Evolutionary conservation across 2,329 filamentous ascomycete genomes (phyloP), one percentile per base, ranked within the genome.

Genomic region (Penicillium sclerotigenum): DNA sequence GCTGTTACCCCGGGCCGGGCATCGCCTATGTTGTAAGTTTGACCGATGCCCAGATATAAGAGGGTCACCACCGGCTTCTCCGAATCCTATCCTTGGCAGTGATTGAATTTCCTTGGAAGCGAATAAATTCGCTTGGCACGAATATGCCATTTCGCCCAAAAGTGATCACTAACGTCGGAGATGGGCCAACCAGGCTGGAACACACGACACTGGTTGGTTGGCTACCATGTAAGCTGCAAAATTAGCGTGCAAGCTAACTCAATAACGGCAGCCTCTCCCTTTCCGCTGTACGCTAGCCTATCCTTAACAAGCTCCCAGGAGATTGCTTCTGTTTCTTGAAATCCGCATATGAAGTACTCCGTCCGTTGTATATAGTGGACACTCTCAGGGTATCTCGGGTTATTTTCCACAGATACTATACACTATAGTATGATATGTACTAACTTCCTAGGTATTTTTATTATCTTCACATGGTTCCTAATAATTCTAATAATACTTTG

Each of bases 261-360:
- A 7, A 43, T 52, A 47, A 43, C 33, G 42, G 53, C 53, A 22
- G 22, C 41, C 20, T 48, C 43, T 28, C 6, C 28, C 31, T 28
- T 45, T 16, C 49, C 28, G 47, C 38, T 22, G 33, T 40, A 33
- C 24, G 34, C 41, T 29, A 52, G 59, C 56, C 61, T 62, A 59
- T 60, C 56, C 47, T 31, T 42, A 40, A 59, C 54, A 62, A 59
- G 56, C 58, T 57, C 51, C 28, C 29, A 28, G 29, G 14, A 33
- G 7, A 38, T 47, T 54, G 47, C 37, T 57, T 40, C 40, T 45
- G 13, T 52, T 13, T 40, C 31, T 50, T 31, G 37, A 37, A 50
- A 34, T 26, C 1, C 10, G 3, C 22, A 18, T 37, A 20, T 24
- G 24, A 13, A 20, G 4, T 16, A 14, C 31, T n/a, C 16, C 8